Percentiles rank a stretch among this genome's conserved stretches.
Evolutionary conservation across 1,284 basidiomycete genomes (phyloP).

Genomic region (Sanguinoderma infundibulare): DNA sequence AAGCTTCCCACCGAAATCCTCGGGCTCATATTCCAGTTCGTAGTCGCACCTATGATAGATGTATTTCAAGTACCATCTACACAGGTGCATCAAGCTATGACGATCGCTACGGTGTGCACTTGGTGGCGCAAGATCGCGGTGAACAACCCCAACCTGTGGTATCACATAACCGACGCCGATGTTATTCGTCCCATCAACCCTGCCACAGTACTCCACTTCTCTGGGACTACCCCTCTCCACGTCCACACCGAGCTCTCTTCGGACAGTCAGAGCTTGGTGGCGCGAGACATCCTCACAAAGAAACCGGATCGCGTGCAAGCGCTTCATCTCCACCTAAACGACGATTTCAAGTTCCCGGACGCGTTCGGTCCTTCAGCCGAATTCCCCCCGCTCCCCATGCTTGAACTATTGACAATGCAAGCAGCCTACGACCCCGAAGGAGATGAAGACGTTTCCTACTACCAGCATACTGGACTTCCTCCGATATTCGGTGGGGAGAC

Average conservation of each 20-base stretch:
- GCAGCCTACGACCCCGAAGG: neutral
- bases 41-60: neutral
- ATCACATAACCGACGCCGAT: neutral
- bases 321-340: neutral
- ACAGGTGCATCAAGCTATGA: neutral
- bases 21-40: neutral
- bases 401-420: neutral
- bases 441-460: too few relatives aligned
- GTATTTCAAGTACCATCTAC: neutral
- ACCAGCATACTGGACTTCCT: too few relatives aligned
- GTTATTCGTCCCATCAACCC: neutral
- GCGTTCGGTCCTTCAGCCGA: too few relatives aligned
- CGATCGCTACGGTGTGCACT: neutral
- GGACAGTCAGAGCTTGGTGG: too few relatives aligned
- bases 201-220: neutral
- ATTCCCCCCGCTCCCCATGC: neutral
- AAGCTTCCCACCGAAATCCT: neutral
- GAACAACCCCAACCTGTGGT: neutral
- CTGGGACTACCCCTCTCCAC: neutral
- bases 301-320: neutral
- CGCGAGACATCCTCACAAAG: too few relatives aligned
- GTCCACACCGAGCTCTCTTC: neutral
- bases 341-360: neutral
- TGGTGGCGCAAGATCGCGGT: neutral
- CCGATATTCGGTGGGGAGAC: neutral